Base-by-base conservation (phyloP, 805 yeast genomes). In the Metschnikowia corniflorae region DNA sequence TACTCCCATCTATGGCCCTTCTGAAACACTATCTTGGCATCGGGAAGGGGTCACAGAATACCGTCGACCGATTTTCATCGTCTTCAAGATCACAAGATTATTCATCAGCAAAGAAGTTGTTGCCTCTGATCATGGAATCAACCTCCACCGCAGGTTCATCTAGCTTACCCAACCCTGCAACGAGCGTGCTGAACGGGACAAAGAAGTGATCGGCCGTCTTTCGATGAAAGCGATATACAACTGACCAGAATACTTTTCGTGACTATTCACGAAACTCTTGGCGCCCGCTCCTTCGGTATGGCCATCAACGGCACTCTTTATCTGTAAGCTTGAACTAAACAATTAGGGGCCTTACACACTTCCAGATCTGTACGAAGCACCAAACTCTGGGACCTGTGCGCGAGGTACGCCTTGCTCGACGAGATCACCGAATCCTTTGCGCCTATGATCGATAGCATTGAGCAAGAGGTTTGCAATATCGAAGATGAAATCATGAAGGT, bases 261-360 rank as follows among this genome's bases (percentile, higher is more conserved):
- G 95, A 50, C 87, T 88, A 50, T 88, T 96, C 28, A 93, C 89
- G 63, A 93, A 91, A 60, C 97, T 41, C 75, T 77, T 22, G 98
- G 98, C 0, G 96, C 98, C 60, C 91, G 96, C 54, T 93, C 98
- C 1, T 97, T 93, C 26, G 98, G 98, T 46, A 93, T 93, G 12
- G 98, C 98, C 68, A 93, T 89, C 46, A 93, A 71, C 5, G 98
- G 98, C 15, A 93, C 98, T 46, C 95, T 64, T 93, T 93, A 59
- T 93, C 98, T 1, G 96, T 89, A 25, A 98, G 98, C 58, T 93
- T 93, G 61, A 93, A 93, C 98, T 98, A 93, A 22, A 93, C 97
- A 68, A 93, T 93, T 93, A 22, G 98, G 98, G 28, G 77, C 76
- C 37, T 57, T 63, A 13, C 71, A 68, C 48, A 70, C 62, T 41